Conservation (phyloP, 2,329 filamentous ascomycete genomes). For the Diplodia intermedia region DNA sequence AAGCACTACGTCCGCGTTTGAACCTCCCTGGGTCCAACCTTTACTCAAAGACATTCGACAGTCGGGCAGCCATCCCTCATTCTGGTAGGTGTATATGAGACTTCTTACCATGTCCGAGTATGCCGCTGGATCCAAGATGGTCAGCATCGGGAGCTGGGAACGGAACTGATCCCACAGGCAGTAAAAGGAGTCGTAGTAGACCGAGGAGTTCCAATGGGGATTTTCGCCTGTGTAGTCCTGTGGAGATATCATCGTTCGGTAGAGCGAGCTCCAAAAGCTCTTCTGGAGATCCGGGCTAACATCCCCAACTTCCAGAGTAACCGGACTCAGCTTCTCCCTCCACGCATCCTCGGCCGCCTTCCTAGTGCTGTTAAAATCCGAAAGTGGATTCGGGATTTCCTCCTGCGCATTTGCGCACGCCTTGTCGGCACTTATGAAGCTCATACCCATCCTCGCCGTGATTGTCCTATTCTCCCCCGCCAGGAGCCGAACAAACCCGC, state of each 20-base stretch:
- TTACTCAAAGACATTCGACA: conserved; percentile 79
- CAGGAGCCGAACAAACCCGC: conserved; percentile 53
- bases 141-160: conserved; percentile 69
- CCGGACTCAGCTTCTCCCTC: conserved; percentile 49
- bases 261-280: conserved; percentile 55
- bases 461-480: conserved; percentile 65
- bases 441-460: conserved; percentile 71
- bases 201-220: conserved; percentile 52
- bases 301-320: conserved; percentile 46
- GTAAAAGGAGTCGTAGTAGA: conserved; percentile 64
- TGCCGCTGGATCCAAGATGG: conserved; percentile 68
- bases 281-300: conserved; percentile 49
- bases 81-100: conserved; percentile 73
- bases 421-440: conserved; percentile 70
- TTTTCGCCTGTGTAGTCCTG: conserved; percentile 59
- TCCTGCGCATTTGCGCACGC: conserved; percentile 72
- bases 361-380: conserved; percentile 65
- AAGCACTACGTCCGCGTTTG: conserved; percentile 75
- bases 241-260: conserved; percentile 54
- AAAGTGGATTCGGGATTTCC: conserved; percentile 67
- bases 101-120: conserved; percentile 73
- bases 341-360: conserved; percentile 51
- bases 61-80: conserved; percentile 76
- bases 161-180: conserved; percentile 62
- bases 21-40: conserved; percentile 77